phyloP scores from a whole-genome alignment of 805 yeast genomes.

The Saccharomyces eubayanus region DNA sequence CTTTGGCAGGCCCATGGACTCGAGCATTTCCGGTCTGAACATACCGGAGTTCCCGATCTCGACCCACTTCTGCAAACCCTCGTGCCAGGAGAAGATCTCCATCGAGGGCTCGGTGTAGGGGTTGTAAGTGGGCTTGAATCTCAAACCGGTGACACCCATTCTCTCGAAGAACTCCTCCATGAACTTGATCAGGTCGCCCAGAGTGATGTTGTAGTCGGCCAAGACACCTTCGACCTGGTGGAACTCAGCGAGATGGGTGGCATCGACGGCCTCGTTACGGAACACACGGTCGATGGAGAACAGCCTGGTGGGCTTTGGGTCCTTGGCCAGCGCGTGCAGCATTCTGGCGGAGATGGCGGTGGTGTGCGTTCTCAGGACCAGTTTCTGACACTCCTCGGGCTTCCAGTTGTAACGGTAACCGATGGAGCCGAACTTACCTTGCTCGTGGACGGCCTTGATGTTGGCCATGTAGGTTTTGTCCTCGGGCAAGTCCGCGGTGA shows the following conservation, averaged over 20 bases:
- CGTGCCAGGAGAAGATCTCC: constrained; percentile 96
- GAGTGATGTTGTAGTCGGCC: constrained; percentile 89
- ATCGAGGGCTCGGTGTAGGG: constrained; percentile 98
- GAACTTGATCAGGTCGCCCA: constrained; percentile 95
- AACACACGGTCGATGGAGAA: constrained; percentile 96
- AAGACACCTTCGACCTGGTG: constrained; percentile 99
- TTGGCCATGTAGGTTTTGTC: constrained; percentile 73
- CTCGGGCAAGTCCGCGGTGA: constrained; percentile 67
- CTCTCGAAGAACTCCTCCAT: constrained; percentile 94
- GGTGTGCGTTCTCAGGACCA: constrained; percentile 95
- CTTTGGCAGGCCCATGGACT: constrained; percentile 94
- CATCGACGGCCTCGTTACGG: constrained; percentile 99
- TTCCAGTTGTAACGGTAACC: constrained; percentile 99
- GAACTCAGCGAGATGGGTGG: constrained; percentile 97
- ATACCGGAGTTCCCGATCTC: constrained; percentile 99
- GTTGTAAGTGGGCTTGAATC: constrained; percentile 98
- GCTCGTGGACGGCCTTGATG: constrained; percentile 76
- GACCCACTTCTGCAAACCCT: constrained; percentile 92
- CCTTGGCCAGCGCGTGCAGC: constrained; percentile 77
- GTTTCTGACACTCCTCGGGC: constrained; percentile 77
- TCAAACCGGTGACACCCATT: constrained; percentile 93
- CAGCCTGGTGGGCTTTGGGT: constrained; percentile 83
- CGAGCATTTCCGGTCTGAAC: constrained; percentile 99
- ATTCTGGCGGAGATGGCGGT: constrained; percentile 88
- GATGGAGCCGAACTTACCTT: constrained; percentile 85